Base-by-base conservation (phyloP, 2,329 filamentous ascomycete species). In the Calcarisporium arbuscula region DNA sequence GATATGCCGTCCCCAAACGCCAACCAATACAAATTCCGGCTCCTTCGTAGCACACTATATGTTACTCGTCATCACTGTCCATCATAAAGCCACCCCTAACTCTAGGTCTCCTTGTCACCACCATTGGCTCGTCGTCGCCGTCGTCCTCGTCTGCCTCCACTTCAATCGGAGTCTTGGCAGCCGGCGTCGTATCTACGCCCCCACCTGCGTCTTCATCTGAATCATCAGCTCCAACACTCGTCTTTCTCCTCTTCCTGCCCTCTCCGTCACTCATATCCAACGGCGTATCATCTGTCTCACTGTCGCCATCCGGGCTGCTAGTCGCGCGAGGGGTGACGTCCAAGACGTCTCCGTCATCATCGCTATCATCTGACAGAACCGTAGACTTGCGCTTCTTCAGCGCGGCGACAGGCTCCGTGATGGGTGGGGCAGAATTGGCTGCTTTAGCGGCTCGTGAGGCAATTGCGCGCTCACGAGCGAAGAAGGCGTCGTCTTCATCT, bases 401-500 rank as follows among this genome's bases (percentile, higher is more conserved):
- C 16, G 34, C 18, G 10, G 36, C 12, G 12, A 35, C 15, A 12
- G 38, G 25, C 11, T 44, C 34, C 17, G 30, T 19, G 16, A 29
- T 38, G 9, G 39, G 19, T 6, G 34, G 36, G 3, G 47, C 48
- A 5, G 47, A 49, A 16, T 42, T 51, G 2, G 56, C 62, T 2
- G 56, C 59, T 11, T 55, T 54, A 34, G 60, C 62, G 15, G 66
- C 62, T 30, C 72, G 72, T 43, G 76, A 69, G 31, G 84, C 68
- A 40, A 82, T 68, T 12, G 57, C 59, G 4, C 54, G 54, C 60
- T 95, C 89, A 12, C 75, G 70, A 3, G 72, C 78, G 58, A 90
- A 95, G 60, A 95, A 95, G 15, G 74, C 77, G 16, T 66, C 58
- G 32, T 70, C 68, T 37, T 77, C 74, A 30, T 88, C 86, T 21